Base-by-base conservation (phyloP, 2,329 filamentous ascomycete species). In the Penicillium crustosum region DNA sequence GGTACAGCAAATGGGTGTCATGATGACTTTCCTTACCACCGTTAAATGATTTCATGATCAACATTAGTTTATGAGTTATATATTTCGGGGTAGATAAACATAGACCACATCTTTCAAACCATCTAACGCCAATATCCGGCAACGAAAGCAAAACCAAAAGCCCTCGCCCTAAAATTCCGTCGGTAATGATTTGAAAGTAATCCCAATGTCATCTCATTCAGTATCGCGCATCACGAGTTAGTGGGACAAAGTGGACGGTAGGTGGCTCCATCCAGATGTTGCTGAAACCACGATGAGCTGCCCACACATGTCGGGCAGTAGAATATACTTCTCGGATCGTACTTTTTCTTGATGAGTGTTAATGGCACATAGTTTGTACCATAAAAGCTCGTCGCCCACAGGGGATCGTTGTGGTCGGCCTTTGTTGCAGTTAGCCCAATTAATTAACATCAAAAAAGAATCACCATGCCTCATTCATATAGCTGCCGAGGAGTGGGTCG, bases 381-480 rank as follows among this genome's bases (percentile, higher is more conserved):
- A 4, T 13, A 8, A 9, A 38, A 39, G 23, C 29, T 29, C 12
- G 21, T 39, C 8, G 33, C 33, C 47, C 62, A 67, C 17, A 53
- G 23, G 0, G 62, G 63, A 31, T 63, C 55, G 13, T 65, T 57
- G 0, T 57, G 61, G 44, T 67, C 62, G 19, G 62, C 63, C 56
- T 61, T n/a, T 29, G 9, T 36, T 15, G 2, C 12, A 38, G 17
- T 53, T 33, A 48, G 31, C 10, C 19, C 0, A 19, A 38, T 13
- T 6, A 19, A 21, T 8, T 38, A 13, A 25, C 10, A 21, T 13
- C 8, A 23, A 19, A 52, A 19, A 10, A 13, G 0, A 9, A 21
- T 17, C 6, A 4, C 33, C 38, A 31, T 41, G 58, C 70, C 61
- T 76, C 75, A 29, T 75, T 77, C 67, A 76, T 69, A 55, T 77